Evolutionary conservation across 441 rosid species (phyloP).

Genomic region (Gossypium gossypioides): DNA sequence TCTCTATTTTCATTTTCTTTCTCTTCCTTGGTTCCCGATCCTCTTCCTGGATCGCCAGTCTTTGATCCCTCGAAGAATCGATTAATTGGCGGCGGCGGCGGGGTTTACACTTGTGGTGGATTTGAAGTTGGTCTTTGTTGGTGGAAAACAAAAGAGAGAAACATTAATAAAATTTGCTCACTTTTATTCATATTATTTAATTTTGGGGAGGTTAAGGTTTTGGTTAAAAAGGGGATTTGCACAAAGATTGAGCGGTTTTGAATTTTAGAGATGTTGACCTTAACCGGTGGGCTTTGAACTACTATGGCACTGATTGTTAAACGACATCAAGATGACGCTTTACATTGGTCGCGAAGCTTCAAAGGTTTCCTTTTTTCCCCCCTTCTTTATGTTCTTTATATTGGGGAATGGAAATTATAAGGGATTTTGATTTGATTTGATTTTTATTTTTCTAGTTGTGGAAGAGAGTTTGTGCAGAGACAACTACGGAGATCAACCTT

Average conservation of each 20-base stretch:
- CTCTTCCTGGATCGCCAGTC: slow-evolving; percentile 17
- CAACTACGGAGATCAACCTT: slow-evolving; percentile 64
- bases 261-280: slow-evolving; percentile 38
- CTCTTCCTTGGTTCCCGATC: slow-evolving; percentile 12
- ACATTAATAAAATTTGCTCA: background rate
- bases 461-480: slow-evolving; percentile 84
- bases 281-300: slow-evolving; percentile 35
- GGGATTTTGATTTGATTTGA: background rate
- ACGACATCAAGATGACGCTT: slow-evolving; percentile 55
- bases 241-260: background rate
- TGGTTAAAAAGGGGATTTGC: background rate
- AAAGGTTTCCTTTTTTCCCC: slow-evolving; percentile 38
- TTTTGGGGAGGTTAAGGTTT: slow-evolving; percentile 8
- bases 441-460: slow-evolving; percentile 46
- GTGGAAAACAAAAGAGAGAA: background rate
- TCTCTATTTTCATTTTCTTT: background rate
- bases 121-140: slow-evolving; percentile 9
- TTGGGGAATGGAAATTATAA: background rate
- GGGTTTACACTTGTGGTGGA: slow-evolving; percentile 12
- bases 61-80: slow-evolving; percentile 2
- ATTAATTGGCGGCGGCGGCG: slow-evolving; percentile 5
- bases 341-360: slow-evolving; percentile 97
- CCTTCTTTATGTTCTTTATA: background rate
- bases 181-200: background rate
- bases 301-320: slow-evolving; percentile 51